phyloP scores from a whole-genome alignment of 345 rosid species.

The Citrus australasica region DNA sequence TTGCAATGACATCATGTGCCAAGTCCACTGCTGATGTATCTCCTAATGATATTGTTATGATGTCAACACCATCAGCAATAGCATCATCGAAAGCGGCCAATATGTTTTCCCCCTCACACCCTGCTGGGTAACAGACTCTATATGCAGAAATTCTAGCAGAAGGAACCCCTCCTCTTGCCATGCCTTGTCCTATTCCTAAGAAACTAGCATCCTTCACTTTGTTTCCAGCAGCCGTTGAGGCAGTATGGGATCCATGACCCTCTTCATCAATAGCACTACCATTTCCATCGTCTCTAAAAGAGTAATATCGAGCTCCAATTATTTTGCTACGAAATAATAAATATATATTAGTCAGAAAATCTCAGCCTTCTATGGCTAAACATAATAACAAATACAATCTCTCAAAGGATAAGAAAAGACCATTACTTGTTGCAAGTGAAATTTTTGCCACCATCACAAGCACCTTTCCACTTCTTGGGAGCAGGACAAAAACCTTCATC shows the following conservation, averaged over 20 bases:
- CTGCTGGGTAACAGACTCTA: conserved; percentile 3
- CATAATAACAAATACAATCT: neutral
- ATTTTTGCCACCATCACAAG: conserved; percentile 29
- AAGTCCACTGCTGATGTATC: neutral
- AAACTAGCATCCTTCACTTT: conserved; percentile 32
- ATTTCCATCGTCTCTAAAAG: neutral
- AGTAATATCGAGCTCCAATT: conserved; percentile 38
- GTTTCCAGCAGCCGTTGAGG: conserved; percentile 66
- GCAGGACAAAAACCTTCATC: conserved; percentile 47
- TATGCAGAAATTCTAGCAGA: conserved; percentile 51
- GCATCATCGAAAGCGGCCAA: conserved; percentile 61
- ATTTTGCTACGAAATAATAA: conserved; percentile 25
- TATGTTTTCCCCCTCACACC: neutral
- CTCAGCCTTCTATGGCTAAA: neutral
- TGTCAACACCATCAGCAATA: conserved; percentile 56
- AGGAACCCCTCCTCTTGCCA: conserved; percentile 59
- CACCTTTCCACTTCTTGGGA: conserved; percentile 46
- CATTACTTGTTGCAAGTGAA: conserved; percentile 53
- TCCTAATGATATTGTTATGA: conserved; percentile 32
- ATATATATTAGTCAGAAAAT: neutral
- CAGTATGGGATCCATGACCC: conserved; percentile 57
- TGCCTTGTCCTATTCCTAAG: conserved; percentile 45
- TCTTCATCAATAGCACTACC: conserved; percentile 17
- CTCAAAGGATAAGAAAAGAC: neutral
- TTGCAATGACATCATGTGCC: conserved; percentile 19